phyloP scores from a whole-genome alignment of 805 yeast genomes.

The Diddensiella transvaalensis region DNA sequence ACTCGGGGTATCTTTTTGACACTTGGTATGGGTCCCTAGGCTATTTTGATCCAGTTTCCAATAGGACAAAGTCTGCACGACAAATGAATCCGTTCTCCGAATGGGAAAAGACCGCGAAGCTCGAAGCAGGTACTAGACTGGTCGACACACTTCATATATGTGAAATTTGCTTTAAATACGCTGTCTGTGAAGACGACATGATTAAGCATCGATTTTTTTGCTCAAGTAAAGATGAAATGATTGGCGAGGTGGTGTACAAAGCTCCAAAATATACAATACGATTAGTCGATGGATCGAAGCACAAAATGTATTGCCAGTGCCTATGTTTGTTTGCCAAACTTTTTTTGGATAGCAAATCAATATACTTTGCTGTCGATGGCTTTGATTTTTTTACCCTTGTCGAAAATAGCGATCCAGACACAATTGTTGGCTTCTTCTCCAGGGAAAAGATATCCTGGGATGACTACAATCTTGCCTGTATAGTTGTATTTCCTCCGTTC shows the following conservation, averaged over 20 bases:
- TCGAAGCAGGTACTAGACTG: conserved; percentile 20
- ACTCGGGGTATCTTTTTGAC: conserved; percentile 64
- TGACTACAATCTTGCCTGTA: conserved; percentile 84
- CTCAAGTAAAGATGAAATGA: conserved; percentile 33
- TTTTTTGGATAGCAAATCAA: conserved; percentile 84
- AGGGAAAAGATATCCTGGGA: conserved; percentile 77
- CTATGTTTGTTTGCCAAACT: conserved; percentile 81
- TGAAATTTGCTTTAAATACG: conserved; percentile 79
- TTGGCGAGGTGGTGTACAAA: conserved; percentile 69
- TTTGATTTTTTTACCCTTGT: conserved; percentile 69
- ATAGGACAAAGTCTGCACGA: conserved; percentile 15
- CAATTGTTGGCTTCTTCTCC: conserved; percentile 89
- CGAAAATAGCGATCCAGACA: conserved; percentile 26
- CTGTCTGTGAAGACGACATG: conserved; percentile 46
- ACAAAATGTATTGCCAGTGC: conserved; percentile 69
- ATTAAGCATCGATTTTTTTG: conserved; percentile 43
- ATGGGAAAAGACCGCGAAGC: conserved; percentile 24
- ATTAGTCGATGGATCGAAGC: conserved; percentile 62
- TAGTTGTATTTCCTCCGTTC: conserved; percentile 87
- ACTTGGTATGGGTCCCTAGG: conserved; percentile 91
- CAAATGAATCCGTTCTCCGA: conserved; percentile 17
- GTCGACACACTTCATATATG: conserved; percentile 66
- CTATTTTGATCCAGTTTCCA: conserved; percentile 48
- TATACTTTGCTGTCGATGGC: conserved; percentile 71
- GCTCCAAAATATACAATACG: conserved; percentile 56